Evolutionary conservation across 1,139 yeast species (phyloP).

Genomic region (Groenewaldozyma auringiensis): DNA sequence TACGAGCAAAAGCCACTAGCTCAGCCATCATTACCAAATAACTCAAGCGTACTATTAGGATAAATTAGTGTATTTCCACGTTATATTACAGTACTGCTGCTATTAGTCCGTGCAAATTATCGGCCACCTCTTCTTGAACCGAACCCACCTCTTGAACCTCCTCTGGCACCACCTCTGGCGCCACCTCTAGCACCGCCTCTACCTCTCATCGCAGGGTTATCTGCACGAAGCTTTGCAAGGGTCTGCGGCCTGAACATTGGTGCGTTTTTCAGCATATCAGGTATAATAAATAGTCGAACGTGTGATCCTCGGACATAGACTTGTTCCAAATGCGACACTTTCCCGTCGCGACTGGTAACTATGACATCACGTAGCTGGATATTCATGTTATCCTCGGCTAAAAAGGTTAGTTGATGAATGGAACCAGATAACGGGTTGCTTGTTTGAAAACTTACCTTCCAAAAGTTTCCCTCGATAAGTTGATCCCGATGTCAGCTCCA

Average conservation of each 20-base stretch:
- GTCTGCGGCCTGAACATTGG: slow-evolving; percentile 61
- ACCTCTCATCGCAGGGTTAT: slow-evolving; percentile 16
- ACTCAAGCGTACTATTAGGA: too few species aligned
- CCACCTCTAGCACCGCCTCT: slow-evolving; percentile 20
- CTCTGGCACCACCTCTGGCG: slow-evolving; percentile 16
- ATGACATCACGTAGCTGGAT: slow-evolving; percentile 78
- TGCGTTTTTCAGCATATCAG: slow-evolving; percentile 75
- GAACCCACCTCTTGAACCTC: too few species aligned
- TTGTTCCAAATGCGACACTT: slow-evolving; percentile 68
- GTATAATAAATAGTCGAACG: slow-evolving; percentile 74
- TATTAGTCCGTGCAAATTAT: too few species aligned
- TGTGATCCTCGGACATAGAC: slow-evolving; percentile 91
- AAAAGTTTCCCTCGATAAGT: slow-evolving; percentile 78
- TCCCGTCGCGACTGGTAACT: slow-evolving; percentile 69
- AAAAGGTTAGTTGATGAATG: neutral
- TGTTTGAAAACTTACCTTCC: slow-evolving; percentile 45
- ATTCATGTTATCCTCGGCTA: slow-evolving; percentile 83
- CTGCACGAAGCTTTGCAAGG: slow-evolving; percentile 24
- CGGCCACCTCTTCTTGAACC: too few species aligned
- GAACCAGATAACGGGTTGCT: neutral
- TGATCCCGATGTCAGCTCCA: slow-evolving; percentile 82
- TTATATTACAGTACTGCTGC: too few species aligned
- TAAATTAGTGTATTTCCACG: too few species aligned
- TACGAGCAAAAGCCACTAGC: too few species aligned
- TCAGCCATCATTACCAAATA: too few species aligned